Evolutionary conservation across 176 grass and related monocot species (phyloP).

Genomic region (bread wheat (Triticum aestivum)): IWGSC_CS_RefSeq_v2.1 NC_057794.1:464897441-464897940

Average conservation of each 20-base stretch:
- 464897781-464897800: not conserved
- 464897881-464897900: not conserved
- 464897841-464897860: not conserved
- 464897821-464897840: not conserved
- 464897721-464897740: not conserved
- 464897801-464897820: not conserved
- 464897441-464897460: not conserved
- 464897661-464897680: conserved; percentile 16
- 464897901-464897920: not conserved
- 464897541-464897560: no score
- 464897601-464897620: not conserved
- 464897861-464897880: not conserved
- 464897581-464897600: not conserved
- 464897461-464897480: not conserved
- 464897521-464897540: not conserved
- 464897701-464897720: not conserved
- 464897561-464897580: not conserved
- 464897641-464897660: not conserved
- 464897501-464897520: not conserved
- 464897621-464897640: not conserved
- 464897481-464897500: not conserved
- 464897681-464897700: not conserved
- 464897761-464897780: not conserved
- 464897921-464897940: no score
- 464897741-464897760: not conserved